phyloP scores from a whole-genome alignment of 441 rosid species.

The Isatis lusitanica region DNA sequence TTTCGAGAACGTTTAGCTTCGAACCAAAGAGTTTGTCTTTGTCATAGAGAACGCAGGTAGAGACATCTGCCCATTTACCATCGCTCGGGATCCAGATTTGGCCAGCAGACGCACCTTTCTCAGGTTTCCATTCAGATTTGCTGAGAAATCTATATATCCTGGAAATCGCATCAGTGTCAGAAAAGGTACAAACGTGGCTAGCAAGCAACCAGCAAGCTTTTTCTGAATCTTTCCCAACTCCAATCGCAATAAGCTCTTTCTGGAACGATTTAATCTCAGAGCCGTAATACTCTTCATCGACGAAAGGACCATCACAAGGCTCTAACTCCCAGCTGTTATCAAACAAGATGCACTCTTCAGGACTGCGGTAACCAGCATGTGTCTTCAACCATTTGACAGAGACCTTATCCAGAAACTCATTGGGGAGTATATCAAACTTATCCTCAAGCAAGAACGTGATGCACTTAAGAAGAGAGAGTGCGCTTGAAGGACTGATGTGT shows the following conservation, averaged over 20 bases:
- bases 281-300: constrained; percentile 66
- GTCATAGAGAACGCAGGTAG: constrained; percentile 51
- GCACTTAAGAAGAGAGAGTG: constrained; percentile 52
- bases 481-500: constrained; percentile 36
- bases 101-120: constrained; percentile 6
- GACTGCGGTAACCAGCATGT: constrained; percentile 48
- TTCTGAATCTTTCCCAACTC: constrained; percentile 46
- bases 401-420: constrained; percentile 31
- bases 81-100: constrained; percentile 56
- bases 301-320: constrained; percentile 69
- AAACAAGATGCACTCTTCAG: constrained; percentile 46
- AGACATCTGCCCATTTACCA: constrained; percentile 54
- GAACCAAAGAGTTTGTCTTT: constrained; percentile 49
- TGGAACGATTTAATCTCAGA: constrained; percentile 29
- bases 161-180: constrained; percentile 43
- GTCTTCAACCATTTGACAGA: constrained; percentile 63
- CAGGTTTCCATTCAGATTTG: constrained; percentile 41
- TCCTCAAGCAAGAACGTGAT: constrained; percentile 36
- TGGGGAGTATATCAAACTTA: constrained; percentile 26
- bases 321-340: constrained; percentile 47
- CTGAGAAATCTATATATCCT: constrained; percentile 50
- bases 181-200: constrained; percentile 36
- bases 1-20: constrained; percentile 48
- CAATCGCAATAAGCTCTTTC: constrained; percentile 49
- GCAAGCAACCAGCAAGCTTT: constrained; percentile 46